phyloP scores from a whole-genome alignment of 1,139 yeast species.

The Debaryomyces sp. region DNA sequence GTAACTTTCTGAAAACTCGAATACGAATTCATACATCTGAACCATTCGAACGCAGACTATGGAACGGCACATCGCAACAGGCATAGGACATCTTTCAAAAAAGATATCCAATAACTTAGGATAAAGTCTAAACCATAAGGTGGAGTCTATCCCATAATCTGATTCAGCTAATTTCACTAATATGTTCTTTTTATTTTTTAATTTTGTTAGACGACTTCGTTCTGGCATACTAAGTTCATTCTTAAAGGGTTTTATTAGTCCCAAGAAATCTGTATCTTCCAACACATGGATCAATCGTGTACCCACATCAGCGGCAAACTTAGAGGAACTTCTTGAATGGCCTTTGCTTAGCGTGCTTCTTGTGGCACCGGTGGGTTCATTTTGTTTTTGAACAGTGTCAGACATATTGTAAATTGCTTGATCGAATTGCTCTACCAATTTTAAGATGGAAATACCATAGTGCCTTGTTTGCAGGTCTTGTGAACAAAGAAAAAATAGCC shows the following conservation, averaged over 20 bases:
- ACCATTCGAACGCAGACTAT: conserved; percentile 87
- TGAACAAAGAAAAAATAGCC: conserved; percentile 86
- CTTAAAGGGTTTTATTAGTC: conserved; percentile 60
- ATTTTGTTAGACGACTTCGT: conserved; percentile 65
- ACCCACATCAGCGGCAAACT: conserved; percentile 79
- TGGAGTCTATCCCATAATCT: conserved; percentile 92
- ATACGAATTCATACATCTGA: conserved; percentile 82
- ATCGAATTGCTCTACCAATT: conserved; percentile 82
- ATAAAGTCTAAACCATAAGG: conserved; percentile 88
- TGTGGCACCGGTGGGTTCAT: conserved; percentile 4
- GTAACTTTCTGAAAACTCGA: conserved; percentile 60
- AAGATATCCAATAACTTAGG: conserved; percentile 74
- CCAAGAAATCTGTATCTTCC: conserved; percentile 69
- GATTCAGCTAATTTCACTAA: conserved; percentile 80
- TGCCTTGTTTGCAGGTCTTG: conserved; percentile 78
- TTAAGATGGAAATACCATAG: conserved; percentile 72
- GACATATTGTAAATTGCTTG: conserved; percentile 66
- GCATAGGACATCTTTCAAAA: conserved; percentile 85
- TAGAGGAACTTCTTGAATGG: conserved; percentile 65
- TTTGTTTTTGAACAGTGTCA: conserved; percentile 17
- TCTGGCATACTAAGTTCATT: conserved; percentile 82
- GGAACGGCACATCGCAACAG: conserved; percentile 92
- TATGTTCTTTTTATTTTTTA: conserved; percentile 65
- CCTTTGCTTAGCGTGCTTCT: conserved; percentile 17
- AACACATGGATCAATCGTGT: conserved; percentile 77